Conservation (phyloP, 2,329 filamentous ascomycete genomes). For the Chrysosporium keratinophilum region DNA sequence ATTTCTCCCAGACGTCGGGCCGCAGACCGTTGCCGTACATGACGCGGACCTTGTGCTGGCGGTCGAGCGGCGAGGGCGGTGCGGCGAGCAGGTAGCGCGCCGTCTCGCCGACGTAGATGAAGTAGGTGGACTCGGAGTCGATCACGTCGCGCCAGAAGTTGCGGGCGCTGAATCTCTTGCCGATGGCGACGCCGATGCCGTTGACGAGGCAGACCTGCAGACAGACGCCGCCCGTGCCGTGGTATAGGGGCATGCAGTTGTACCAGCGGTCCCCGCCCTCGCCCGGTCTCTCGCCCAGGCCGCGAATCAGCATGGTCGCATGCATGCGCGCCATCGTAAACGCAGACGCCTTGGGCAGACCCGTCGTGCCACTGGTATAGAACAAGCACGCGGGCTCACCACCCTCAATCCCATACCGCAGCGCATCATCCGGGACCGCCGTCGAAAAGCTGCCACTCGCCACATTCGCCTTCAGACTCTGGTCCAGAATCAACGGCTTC, state of each 20-base stretch:
- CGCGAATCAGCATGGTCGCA: constrained; percentile 28
- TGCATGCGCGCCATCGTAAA: constrained; percentile 46
- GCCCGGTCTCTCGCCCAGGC: constrained; percentile 23
- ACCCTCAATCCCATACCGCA: constrained; percentile 43
- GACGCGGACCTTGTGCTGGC: constrained; percentile 36
- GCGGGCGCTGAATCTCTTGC: constrained; percentile 51
- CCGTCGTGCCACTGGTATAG: constrained; percentile 69
- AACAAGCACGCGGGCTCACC: constrained; percentile 53
- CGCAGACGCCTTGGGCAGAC: constrained; percentile 59
- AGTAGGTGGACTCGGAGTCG: constrained; percentile 56
- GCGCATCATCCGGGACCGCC: constrained; percentile 45
- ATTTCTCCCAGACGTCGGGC: constrained; percentile 58
- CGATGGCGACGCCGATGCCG: constrained; percentile 37
- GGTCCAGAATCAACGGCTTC: constrained; percentile 45
- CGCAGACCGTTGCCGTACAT: constrained; percentile 42
- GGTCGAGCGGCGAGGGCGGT: constrained; percentile 42
- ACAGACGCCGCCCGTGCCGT: constrained; percentile 59
- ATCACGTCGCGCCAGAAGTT: constrained; percentile 64
- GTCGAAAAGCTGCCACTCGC: constrained; percentile 39
- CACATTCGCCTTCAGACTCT: constrained; percentile 40
- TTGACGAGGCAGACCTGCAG: constrained; percentile 46
- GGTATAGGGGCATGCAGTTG: constrained; percentile 67
- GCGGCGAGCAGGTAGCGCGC: constrained; percentile 62
- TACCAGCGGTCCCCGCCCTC: constrained; percentile 53
- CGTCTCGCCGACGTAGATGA: constrained; percentile 70